Evolutionary conservation across 2,329 filamentous ascomycete genomes (phyloP).

Genomic region (Fusarium incarnatum): DNA sequence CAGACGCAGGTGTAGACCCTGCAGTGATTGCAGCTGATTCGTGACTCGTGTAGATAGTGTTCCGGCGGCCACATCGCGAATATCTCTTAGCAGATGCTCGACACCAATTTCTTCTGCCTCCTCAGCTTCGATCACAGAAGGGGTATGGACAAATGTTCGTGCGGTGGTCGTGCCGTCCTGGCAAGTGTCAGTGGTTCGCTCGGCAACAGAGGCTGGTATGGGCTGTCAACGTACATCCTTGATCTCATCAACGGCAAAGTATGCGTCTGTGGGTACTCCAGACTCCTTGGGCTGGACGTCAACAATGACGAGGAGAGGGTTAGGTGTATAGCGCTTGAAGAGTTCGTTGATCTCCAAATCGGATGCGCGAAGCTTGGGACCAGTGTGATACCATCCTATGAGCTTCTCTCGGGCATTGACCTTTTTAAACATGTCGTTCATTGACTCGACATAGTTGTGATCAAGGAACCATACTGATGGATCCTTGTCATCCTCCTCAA

Average conservation of each 20-base stretch:
- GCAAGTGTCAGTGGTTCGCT: constrained; percentile 11
- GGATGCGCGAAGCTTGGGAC: constrained; percentile 94
- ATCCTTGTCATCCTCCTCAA: constrained; percentile 99
- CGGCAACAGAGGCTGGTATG: background rate
- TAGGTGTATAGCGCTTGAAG: constrained; percentile 98
- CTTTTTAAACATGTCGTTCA: constrained; percentile 99
- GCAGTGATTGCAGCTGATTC: constrained; percentile 95
- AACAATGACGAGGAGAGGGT: constrained; percentile 95
- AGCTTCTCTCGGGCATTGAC: constrained; percentile 99
- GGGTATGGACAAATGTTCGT: constrained; percentile 98
- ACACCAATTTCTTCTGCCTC: constrained; percentile 99
- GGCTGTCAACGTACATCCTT: constrained; percentile 80
- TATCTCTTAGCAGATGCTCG: constrained; percentile 96
- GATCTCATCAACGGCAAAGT: constrained; percentile 99
- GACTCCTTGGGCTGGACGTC: constrained; percentile 99
- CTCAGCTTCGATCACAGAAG: constrained; percentile 97
- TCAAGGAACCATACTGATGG: constrained; percentile 99
- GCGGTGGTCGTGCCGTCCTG: constrained; percentile 97
- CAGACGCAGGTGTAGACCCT: constrained; percentile 93
- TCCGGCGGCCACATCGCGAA: constrained; percentile 96
- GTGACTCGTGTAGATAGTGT: constrained; percentile 97
- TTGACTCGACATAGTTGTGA: constrained; percentile 98
- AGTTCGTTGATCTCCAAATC: constrained; percentile 99
- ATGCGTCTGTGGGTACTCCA: constrained; percentile 96
- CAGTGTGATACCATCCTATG: constrained; percentile 99